Evolutionary conservation across 2,329 filamentous ascomycete species (phyloP), one percentile per base, ranked within the genome.

Genomic region (Cryphonectria nitschkei): DNA sequence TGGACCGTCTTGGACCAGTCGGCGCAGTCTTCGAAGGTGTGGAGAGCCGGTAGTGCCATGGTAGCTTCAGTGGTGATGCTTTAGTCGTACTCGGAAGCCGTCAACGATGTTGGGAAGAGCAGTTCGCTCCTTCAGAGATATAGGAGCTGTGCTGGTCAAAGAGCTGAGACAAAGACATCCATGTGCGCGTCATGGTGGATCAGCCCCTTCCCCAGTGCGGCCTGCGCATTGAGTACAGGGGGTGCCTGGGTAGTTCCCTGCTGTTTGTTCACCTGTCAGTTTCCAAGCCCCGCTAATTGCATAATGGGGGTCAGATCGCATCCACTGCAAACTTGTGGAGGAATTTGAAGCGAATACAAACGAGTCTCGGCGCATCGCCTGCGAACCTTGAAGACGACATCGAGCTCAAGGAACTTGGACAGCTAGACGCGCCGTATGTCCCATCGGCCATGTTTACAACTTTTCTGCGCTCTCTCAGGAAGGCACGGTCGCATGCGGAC

Each of bases 1-100:
- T 89, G 84, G 75, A 97, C 90, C 0, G 92, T 93, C 76, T 89
- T 88, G 74, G 85, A 83, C 81, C 90, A 97, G 80, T 94, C 90
- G 75, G 92, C 89, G 80, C 92, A 95, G 74, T 97, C 93, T 74
- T 86, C 82, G 16, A 96, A 83, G 52, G 88, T 86, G 74, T 88
- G 87, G 75, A 97, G 82, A n/a, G 85, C 80, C 7, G 94, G 94
- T 29, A 97, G 82, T 73, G 91, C 87, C 91, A 95, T 92, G 70
- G 68, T 73, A 56, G 60, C 14, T 62, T 58, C 41, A 46, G 37
- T 39, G 37, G 41, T 29, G 29, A 39, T 65, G 37, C 16, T 46
- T 46, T 14, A 22, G 41, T 39, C n/a, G 32, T n/a, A 6, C 14
- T 7, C 37, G 13, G n/a, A 64, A 16, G 7, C 19, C 37, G 1